These are phyloP conservation scores for Penicillium italicum DNA, from an alignment of 2,329 filamentous ascomycete species.

Conservation along the genomic window DNA sequence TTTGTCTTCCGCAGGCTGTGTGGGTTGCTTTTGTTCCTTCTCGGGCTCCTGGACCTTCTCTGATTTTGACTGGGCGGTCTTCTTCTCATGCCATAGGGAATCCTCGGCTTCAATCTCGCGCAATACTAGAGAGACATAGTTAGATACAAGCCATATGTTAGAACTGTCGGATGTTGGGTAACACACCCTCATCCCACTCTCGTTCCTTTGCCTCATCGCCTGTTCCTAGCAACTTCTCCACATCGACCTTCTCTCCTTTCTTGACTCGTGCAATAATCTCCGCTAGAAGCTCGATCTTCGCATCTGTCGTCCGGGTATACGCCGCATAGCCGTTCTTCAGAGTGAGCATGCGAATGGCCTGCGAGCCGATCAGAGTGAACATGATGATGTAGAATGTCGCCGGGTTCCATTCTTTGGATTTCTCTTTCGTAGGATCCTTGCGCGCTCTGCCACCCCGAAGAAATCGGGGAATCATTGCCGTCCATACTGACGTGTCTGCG, in stretches of 20 bases:
- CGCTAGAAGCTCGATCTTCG: constrained; percentile 69
- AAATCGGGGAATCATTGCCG: constrained; percentile 62
- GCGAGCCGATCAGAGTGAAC: constrained; percentile 84
- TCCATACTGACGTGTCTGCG: constrained; percentile 63
- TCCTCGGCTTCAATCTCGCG: constrained; percentile 42
- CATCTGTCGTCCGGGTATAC: constrained; percentile 72
- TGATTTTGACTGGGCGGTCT: constrained; percentile 10
- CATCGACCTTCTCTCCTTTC: constrained; percentile 65
- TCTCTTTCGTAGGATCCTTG: constrained; percentile 34
- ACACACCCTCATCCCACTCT: constrained; percentile 81
- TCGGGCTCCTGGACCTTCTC: constrained; percentile 3
- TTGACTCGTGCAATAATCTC: constrained; percentile 55
- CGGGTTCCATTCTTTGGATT: constrained; percentile 69
- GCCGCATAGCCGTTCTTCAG: constrained; percentile 71
- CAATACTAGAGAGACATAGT: constrained; percentile 30
- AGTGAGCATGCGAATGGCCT: constrained; percentile 88
- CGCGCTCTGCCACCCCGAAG: constrained; percentile 37
- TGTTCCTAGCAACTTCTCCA: constrained; percentile 75
- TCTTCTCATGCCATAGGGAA: constrained; percentile 35
- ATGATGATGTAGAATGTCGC: constrained; percentile 79
- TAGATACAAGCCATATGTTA: background rate
- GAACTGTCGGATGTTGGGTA: background rate
- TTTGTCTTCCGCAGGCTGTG: constrained; percentile 13
- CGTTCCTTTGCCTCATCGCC: constrained; percentile 70
- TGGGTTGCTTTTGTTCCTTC: constrained; percentile 9